Base-by-base conservation (phyloP, 306 rosid species). In the Prunus armeniaca region DNA sequence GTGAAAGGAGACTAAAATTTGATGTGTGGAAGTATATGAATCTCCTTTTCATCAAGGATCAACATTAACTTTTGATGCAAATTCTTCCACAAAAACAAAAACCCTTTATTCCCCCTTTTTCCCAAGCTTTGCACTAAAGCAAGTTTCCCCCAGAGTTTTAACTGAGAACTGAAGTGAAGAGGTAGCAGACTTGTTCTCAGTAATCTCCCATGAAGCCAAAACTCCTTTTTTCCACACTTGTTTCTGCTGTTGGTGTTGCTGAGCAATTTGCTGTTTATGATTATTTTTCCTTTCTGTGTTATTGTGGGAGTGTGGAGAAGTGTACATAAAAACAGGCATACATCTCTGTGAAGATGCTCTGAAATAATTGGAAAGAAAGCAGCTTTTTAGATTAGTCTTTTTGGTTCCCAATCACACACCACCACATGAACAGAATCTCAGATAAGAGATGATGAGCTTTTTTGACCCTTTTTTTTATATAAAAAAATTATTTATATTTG, bases 361-460 rank as follows among this genome's bases (percentile, higher is more conserved):
- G 91, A 80, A 89, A 86, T 77, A 84, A 83, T 83, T 81, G 90
- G 71, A 77, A 78, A 80, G 70, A 86, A 82, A 88, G 87, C 88
- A 87, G 91, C 96, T 95, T 95, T 34, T 91, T 84, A 82, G 84
- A 81, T 17, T 76, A 77, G 55, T 78, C 79, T 78, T 83, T 90
- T 82, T 86, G 80, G 91, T 79, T 87, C 86, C 84, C 85, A 71
- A 78, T 86, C 89, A 78, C 88, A 80, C 83, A 85, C 86, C 89
- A 85, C 92, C 96, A 90, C 96, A 87, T 11, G 82, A 90, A 85
- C 86, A 89, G 96, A 95, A 92, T 95, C 97, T 92, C 82, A 89
- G 84, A 89, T 82, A 81, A 85, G 86, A 89, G 87, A 84, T 86
- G 89, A 86, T 87, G 88, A 74, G 77, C 84, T 82, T 87, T 73